Evolutionary conservation across 768 basidiomycete species (phyloP), one percentile per base, ranked within the genome.

Genomic region (Leccinum broughii): DNA sequence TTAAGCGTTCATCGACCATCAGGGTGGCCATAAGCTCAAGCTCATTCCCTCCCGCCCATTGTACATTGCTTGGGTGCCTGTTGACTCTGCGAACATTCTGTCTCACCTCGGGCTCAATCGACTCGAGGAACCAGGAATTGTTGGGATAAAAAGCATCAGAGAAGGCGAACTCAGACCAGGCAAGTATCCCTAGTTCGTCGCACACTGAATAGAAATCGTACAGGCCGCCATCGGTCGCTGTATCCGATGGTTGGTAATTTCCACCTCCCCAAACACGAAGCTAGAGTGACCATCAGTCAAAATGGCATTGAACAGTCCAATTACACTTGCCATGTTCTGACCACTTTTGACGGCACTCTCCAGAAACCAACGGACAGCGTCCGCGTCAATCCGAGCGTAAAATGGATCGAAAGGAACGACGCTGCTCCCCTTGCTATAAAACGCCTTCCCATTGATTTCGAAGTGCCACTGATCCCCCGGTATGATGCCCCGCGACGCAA

Each of bases 401-500:
- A 84, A 85, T 8, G 81, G 81, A 69, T 86, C 85, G 62, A 84
- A 85, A 1, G 85, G 85, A 58, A 86, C 83, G 63, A 84, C 78
- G 56, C 85, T 86, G 26, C 82, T 83, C 9, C 85, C 84, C 9
- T 79, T 74, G 54, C 77, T 80, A 60, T 83, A 85, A 64, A 85
- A 84, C 14, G 78, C 77, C 66, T 79, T 79, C 10, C 85, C 84
- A 55, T 86, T 85, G 58, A 86, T 76, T 61, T 81, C 77, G 66
- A 86, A 85, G 67, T 85, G 83, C 80, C 83, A 85, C 63, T 85
- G 78, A 62, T 86, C 83, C 7, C 84, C 84, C 1, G 84, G 83
- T 1, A 79, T 84, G 57, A 85, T 84, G 1, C 83, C 83, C 4
- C 80, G 76, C 34, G 69, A 63, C 3, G 66, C 68, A 20, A 84